phyloP scores from a whole-genome alignment of 306 rosid species.

The Dalbergia oliveri region DNA sequence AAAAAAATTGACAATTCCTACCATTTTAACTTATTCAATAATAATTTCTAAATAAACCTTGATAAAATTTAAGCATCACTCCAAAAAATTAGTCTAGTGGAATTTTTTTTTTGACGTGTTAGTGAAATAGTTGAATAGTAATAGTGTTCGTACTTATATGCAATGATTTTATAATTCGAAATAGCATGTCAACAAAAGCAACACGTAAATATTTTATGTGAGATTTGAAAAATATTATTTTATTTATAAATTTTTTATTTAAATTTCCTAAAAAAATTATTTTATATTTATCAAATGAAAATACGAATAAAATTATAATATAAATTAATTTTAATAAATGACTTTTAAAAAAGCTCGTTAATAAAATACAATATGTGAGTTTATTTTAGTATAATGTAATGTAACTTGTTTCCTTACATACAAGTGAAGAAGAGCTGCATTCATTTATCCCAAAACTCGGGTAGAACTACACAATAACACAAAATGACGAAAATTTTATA shows the following conservation, averaged over 20 bases:
- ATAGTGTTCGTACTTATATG: too few relatives aligned
- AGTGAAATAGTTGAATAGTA: too few relatives aligned
- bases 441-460: background rate
- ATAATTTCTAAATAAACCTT: background rate
- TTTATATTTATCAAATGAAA: too few relatives aligned
- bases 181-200: too few relatives aligned
- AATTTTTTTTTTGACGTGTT: too few relatives aligned
- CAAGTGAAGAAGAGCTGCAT: background rate
- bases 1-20: background rate
- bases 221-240: too few relatives aligned
- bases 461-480: background rate
- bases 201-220: too few relatives aligned
- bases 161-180: too few relatives aligned
- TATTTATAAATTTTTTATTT: background rate
- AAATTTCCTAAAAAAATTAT: background rate
- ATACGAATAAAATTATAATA: too few relatives aligned
- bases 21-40: background rate
- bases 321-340: background rate
- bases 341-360: background rate
- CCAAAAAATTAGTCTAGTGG: background rate
- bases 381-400: background rate
- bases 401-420: constrained; percentile 2
- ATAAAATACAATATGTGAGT: background rate
- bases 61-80: background rate
- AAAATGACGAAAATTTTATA: background rate